Conservation (phyloP, 352 stramenopile genomes). For the Globisporangium sylvaticum region DNA sequence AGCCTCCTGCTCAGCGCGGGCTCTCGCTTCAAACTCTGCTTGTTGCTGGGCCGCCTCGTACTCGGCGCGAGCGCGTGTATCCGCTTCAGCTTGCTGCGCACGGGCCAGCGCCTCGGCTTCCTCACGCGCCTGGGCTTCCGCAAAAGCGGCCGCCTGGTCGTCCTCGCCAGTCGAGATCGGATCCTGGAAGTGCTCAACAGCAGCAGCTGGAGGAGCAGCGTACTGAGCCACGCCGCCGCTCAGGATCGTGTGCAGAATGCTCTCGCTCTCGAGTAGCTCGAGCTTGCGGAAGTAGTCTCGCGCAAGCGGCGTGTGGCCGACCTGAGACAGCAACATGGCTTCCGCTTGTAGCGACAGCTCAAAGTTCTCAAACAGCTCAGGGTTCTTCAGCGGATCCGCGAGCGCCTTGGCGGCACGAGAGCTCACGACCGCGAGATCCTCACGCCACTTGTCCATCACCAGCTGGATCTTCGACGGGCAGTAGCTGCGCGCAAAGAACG, state of each 20-base stretch:
- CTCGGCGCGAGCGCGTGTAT: slow-evolving; percentile 7
- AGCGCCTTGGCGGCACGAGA: slow-evolving; percentile 93
- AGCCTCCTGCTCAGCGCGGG: slow-evolving; percentile 19
- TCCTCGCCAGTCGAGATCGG: background rate
- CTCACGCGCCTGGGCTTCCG: background rate
- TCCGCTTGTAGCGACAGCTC: slow-evolving; percentile 94
- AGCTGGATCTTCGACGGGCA: slow-evolving; percentile 93
- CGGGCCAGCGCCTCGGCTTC: background rate
- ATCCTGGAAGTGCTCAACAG: slow-evolving; percentile 5
- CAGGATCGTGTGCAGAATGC: slow-evolving; percentile 45
- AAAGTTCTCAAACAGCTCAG: slow-evolving; percentile 95
- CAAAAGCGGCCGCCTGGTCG: background rate
- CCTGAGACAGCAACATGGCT: slow-evolving; percentile 68
- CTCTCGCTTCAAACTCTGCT: slow-evolving; percentile 17
- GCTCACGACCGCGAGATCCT: slow-evolving; percentile 86
- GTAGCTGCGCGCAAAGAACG: slow-evolving; percentile 98
- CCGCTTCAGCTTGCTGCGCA: slow-evolving; percentile 4
- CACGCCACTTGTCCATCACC: slow-evolving; percentile 96
- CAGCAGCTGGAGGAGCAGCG: background rate
- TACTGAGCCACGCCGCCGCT: slow-evolving; percentile 12
- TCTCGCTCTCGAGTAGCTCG: slow-evolving; percentile 59
- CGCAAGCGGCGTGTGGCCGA: background rate
- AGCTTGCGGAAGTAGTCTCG: slow-evolving; percentile 69
- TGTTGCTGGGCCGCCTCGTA: slow-evolving; percentile 16
- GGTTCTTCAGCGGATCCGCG: slow-evolving; percentile 89